Evolutionary conservation across 495 filamentous ascomycete species (phyloP), one percentile per base, ranked within the genome.

Genomic region (Aspergillus cavernicola): DNA sequence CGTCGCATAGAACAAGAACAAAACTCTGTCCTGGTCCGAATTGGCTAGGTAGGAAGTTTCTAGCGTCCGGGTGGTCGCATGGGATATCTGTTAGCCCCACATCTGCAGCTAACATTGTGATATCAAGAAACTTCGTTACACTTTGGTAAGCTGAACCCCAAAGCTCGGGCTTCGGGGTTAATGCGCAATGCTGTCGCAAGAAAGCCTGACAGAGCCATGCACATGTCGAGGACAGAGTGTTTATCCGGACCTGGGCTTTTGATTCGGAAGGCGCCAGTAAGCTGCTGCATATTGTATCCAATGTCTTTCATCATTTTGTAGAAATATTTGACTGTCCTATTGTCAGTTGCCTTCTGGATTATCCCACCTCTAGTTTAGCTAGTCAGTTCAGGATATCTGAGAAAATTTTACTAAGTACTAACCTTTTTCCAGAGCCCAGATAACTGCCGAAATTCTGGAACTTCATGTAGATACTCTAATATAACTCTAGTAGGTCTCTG

Each of bases 1-100:
- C 80, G 53, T 85, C 80, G 60, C 80, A 84, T 33, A 86, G 60
- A 11, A 80, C 66, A 2, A 85, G 68, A 48, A 84, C 71, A 56
- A 82, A 85, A 0, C 29, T 9, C 10, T 69, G 41, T 0, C 60
- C 52, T 23, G 29, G 26, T 1, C 16, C 15, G 20, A 66, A 45
- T 31, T 63, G 53, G 2, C 50, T 29, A 1, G 59, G 55, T 4
- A 73, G 55, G 55, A 83, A 82, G 3, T 63, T 64, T 0, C 13
- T 35, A 1, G 55, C 56, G 12, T 83, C 79, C 1, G 72, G 71
- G 45, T 83, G 75, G 2, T 65, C 55, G 0, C 26, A 7, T 1
- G 76, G 75, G 41, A 82, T 71, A 13, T 15, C 35, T 8, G 35
- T 16, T 24, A 69, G 43, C 16, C 71, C 80, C 66, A 82, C 78